Base-by-base conservation (phyloP, 495 filamentous ascomycete species). In the Astrothelium subdiscretum region DNA sequence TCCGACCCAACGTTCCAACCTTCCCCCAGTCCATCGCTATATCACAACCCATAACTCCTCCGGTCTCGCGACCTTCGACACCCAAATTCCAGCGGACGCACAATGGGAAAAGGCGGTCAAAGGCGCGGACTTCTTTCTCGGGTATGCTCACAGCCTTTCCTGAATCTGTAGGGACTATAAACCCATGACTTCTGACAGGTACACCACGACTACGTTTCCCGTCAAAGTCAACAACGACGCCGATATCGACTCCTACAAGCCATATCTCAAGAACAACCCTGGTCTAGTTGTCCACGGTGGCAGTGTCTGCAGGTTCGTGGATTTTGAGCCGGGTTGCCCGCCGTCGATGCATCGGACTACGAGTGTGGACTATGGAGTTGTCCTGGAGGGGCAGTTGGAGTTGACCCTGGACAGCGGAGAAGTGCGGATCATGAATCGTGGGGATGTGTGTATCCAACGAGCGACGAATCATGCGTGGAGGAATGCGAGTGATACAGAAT, bases 311-410 rank as follows among this genome's bases (percentile, higher is more conserved):
- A 78, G 85, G 11, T 79, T 78, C 62, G 84, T 87, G 18, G 85
- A 88, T 65, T 83, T 87, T 35, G 73, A 74, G 0, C 85, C 85
- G 0, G 74, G 72, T 13, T 73, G 77, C 63, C 74, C 74, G 26
- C 80, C 76, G 63, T 76, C 78, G 60, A 83, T 92, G 81, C 89
- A 92, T 63, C 79, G 87, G 0, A 91, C 89, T 2, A 78, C 84
- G 67, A 84, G 80, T 18, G 72, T 94, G 3, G 89, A 92, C 65
- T 91, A 88, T 59, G 88, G 87, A 2, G 78, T 91, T 61, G 81
- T 94, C 29, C 62, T 94, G n/a, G 87, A 91, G 68, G 89, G 89
- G 0, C 70, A 81, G 67, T 71, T 87, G 22, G 84, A 81, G 66
- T 78, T 83, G 71, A 69, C 80, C 6, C 71, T 90, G 13, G 87